Percentiles rank a stretch among this genome's conserved stretches.
phyloP scores from a whole-genome alignment of 208 protist species.

The Herpetomonas samuelpessoai region DNA sequence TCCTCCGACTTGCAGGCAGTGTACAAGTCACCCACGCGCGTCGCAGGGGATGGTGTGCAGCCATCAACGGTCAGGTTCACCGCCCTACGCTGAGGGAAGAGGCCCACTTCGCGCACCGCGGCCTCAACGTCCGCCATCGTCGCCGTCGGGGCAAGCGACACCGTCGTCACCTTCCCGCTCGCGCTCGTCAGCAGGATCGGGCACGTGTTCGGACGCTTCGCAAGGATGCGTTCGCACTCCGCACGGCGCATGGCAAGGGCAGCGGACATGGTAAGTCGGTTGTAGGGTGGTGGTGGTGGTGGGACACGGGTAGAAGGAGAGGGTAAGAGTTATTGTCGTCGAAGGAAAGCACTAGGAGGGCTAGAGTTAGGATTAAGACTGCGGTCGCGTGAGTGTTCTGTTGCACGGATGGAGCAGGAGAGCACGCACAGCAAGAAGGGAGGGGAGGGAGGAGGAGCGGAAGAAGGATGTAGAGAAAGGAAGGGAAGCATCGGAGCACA shows the following conservation, averaged over 20 bases:
- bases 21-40: conserved; percentile 15
- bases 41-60: conserved; percentile 17
- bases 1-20: conserved; percentile 15
- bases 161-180: conserved; percentile 16
- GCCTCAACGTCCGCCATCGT: conserved; percentile 21
- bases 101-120: conserved; percentile 17
- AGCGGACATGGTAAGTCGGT: conserved; percentile 8
- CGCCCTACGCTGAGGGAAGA: conserved; percentile 3
- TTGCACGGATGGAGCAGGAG: too few species aligned
- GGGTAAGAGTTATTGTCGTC: too few species aligned
- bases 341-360: too few species aligned
- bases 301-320: conserved; percentile 3
- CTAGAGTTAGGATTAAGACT: too few species aligned
- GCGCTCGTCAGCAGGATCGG: conserved; percentile 19
- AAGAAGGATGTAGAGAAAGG: too few species aligned
- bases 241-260: conserved; percentile 17
- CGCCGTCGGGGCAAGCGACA: conserved; percentile 16
- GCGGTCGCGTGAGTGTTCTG: too few species aligned
- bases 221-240: conserved; percentile 27
- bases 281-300: conserved; percentile 5
- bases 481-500: too few species aligned
- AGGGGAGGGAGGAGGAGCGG: too few species aligned
- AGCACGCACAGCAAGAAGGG: too few species aligned
- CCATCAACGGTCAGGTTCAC: conserved; percentile 14
- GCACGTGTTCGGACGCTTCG: conserved; percentile 18